These are phyloP conservation scores for Camellia japonica DNA, from an alignment of 148 eudicot species.

Conservation along the genomic window DNA sequence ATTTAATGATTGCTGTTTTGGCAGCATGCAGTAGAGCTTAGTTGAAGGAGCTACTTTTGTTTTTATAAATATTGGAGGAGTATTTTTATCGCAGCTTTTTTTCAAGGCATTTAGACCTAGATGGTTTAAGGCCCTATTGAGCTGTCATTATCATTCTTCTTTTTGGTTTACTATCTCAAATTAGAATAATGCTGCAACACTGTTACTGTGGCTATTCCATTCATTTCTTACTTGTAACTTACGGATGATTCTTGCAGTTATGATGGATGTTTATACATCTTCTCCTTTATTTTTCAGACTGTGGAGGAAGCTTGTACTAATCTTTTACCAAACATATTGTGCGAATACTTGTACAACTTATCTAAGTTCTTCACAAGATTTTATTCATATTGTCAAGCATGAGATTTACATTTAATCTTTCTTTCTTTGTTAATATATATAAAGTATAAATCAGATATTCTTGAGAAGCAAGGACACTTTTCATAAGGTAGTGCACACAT, in stretches of 20 bases:
- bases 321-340: slow-evolving; percentile 72
- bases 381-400: slow-evolving; percentile 77
- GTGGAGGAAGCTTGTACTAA: slow-evolving; percentile 80
- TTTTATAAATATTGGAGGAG: background rate
- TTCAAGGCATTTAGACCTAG: background rate
- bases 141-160: background rate
- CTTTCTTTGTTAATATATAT: background rate
- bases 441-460: too few species aligned
- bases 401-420: background rate
- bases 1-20: slow-evolving; percentile 14
- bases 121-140: background rate
- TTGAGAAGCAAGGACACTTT: too few species aligned
- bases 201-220: background rate
- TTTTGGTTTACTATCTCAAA: slow-evolving; percentile 6
- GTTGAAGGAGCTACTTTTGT: background rate
- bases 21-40: background rate
- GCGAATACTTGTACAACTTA: slow-evolving; percentile 72
- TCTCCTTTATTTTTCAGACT: slow-evolving; percentile 33
- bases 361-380: slow-evolving; percentile 69
- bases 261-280: background rate
- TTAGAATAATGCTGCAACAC: background rate
- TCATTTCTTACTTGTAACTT: slow-evolving; percentile 6
- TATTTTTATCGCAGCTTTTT: background rate
- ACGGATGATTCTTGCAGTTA: background rate
- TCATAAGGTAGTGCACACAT: too few species aligned